These are phyloP conservation scores for Beauveria pseudobassiana DNA, from an alignment of 2,329 filamentous ascomycete genomes.

Conservation along the genomic window DNA sequence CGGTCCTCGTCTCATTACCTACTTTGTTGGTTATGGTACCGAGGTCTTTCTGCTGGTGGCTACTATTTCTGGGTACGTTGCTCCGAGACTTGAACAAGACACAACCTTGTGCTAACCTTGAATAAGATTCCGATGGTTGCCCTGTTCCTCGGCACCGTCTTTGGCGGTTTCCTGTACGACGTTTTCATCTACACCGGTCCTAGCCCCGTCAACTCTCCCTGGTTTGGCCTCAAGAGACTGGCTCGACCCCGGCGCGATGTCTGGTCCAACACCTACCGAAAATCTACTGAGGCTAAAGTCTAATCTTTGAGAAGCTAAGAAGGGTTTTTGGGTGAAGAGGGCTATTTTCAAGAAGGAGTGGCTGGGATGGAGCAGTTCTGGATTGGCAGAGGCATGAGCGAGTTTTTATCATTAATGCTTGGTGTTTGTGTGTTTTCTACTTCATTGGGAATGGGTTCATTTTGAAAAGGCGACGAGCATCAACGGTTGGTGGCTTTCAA, in stretches of 20 bases:
- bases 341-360: background rate
- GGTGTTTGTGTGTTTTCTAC: background rate
- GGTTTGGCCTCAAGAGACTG: slow-evolving; percentile 52
- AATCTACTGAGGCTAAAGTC: slow-evolving; percentile 16
- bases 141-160: slow-evolving; percentile 56
- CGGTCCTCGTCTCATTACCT: slow-evolving; percentile 58
- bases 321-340: background rate
- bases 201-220: slow-evolving; percentile 63
- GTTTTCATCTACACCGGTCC: slow-evolving; percentile 61
- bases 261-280: slow-evolving; percentile 29
- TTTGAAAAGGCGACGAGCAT: background rate
- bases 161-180: slow-evolving; percentile 62
- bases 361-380: slow-evolving; percentile 5
- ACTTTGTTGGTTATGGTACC: slow-evolving; percentile 58
- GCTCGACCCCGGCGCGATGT: slow-evolving; percentile 25
- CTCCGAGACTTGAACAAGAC: background rate
- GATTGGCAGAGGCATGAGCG: background rate
- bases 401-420: background rate
- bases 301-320: background rate
- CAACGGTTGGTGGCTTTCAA: background rate
- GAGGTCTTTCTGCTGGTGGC: slow-evolving; percentile 58
- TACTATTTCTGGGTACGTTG: slow-evolving; percentile 64
- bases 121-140: slow-evolving; percentile 62
- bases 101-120: background rate
- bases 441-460: background rate